Base-by-base conservation (phyloP, 2,329 filamentous ascomycete species). In the Verticillium albo-atrum region DNA sequence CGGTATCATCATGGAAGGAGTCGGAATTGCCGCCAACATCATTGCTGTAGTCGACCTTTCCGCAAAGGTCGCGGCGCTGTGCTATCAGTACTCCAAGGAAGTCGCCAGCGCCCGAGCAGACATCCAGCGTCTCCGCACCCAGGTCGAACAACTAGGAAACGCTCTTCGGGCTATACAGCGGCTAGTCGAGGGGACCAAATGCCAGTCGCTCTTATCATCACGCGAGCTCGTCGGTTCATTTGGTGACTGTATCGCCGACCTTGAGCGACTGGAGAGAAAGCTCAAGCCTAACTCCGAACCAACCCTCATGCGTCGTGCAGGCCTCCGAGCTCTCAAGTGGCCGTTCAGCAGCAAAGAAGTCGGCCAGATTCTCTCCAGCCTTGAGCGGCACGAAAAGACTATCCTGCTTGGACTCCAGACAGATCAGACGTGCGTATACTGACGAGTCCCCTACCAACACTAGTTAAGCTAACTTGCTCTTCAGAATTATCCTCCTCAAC, bases 31-130 rank as follows among this genome's bases (percentile, higher is more conserved):
- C 28, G 70, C 73, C 61, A 76, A 69, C 65, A 65, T 75, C 42
- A 70, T 75, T 52, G 70, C 74, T 54, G 72, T 76, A 35, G 61
- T 75, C 42, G 69, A 77, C 55, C 59, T 77, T 58, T 73, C 74
- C 26, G 67, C 65, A 37, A 77, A 76, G 53, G 61, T 77, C 56
- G 59, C 62, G 15, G 66, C 66, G 54, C 62, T 71, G 7, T 77
- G 72, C 56, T 66, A 66, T 25, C 64, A 73, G 54, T 77, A 77
- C 62, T 74, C 67, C 6, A 62, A 66, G 57, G 65, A 70, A 2
- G 70, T 74, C 37, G 68, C 70, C 59, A 52, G 65, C 56, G 70
- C 72, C 9, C 63, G 66, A 60, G 61, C 65, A 1, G 66, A 74
- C 23, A 74, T 77, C 58, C 62, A 66, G 50, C 68, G 67, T 17